phyloP scores from a whole-genome alignment of 768 basidiomycete species.

The Crassisporium funariophilum region DNA sequence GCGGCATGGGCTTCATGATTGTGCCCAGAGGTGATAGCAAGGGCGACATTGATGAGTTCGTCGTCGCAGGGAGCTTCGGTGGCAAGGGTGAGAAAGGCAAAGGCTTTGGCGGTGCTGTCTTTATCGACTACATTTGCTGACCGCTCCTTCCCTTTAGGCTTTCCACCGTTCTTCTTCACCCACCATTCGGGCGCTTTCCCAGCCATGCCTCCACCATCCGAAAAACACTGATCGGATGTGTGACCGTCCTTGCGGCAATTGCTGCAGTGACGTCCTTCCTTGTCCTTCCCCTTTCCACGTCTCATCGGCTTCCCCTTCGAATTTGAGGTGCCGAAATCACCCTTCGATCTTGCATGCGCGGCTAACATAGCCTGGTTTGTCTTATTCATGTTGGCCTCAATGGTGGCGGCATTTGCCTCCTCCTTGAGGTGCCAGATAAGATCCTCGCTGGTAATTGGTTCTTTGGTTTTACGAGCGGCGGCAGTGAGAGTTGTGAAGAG shows the following conservation, averaged over 20 bases:
- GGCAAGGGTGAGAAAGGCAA: too few species aligned
- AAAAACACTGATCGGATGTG: neutral
- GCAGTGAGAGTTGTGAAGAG: slow-evolving; percentile 12
- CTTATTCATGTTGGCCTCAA: slow-evolving; percentile 11
- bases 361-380: slow-evolving; percentile 11
- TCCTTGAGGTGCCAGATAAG: slow-evolving; percentile 10
- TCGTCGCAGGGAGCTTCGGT: too few species aligned
- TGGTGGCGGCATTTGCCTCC: neutral
- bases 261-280: slow-evolving; percentile 5
- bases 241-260: neutral
- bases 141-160: too few species aligned
- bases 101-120: too few species aligned
- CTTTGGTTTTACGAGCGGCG: slow-evolving; percentile 1
- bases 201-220: neutral
- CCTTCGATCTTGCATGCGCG: slow-evolving; percentile 3
- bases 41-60: too few species aligned
- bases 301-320: neutral
- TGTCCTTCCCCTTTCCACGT: neutral
- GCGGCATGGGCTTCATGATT: too few species aligned
- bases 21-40: too few species aligned
- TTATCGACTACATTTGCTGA: too few species aligned
- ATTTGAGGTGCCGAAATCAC: too few species aligned
- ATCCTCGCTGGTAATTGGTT: slow-evolving; percentile 2
- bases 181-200: slow-evolving; percentile 10
- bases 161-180: too few species aligned